phyloP scores from a whole-genome alignment of 116 monocot genomes.

The Papilionanthe hybrid region DNA sequence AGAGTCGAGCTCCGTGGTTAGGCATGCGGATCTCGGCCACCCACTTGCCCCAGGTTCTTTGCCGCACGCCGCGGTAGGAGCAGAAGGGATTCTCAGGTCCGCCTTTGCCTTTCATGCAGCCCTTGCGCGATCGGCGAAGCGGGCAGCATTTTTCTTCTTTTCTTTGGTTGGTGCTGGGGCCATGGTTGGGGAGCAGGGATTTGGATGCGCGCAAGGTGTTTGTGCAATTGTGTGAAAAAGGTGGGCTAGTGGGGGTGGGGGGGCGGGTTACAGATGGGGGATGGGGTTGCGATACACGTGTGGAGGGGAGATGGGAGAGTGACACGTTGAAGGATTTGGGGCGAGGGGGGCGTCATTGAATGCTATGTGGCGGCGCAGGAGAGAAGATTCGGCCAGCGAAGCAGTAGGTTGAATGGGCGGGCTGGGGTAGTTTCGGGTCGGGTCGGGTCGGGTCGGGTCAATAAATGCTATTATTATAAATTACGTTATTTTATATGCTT shows the following conservation, averaged over 20 bases:
- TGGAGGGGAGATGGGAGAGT: neutral
- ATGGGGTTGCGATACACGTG: neutral
- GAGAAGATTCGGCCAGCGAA: too few species aligned
- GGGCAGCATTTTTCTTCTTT: conserved; percentile 32
- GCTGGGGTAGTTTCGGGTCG: too few species aligned
- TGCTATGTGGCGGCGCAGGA: too few species aligned
- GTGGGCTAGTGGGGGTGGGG: neutral
- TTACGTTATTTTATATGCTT: too few species aligned
- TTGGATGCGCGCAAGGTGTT: neutral
- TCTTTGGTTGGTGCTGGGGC: neutral
- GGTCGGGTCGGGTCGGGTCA: too few species aligned
- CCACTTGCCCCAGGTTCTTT: conserved; percentile 91
- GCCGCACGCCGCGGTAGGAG: conserved; percentile 65
- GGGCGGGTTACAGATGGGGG: neutral
- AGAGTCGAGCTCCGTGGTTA: conserved; percentile 65
- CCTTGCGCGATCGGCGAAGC: conserved; percentile 50
- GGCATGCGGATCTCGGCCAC: conserved; percentile 89
- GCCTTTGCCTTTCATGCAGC: conserved; percentile 81
- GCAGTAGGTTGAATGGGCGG: too few species aligned
- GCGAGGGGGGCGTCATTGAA: too few species aligned
- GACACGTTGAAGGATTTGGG: neutral
- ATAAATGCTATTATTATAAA: too few species aligned
- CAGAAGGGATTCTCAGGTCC: conserved; percentile 65
- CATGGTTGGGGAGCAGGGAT: neutral
- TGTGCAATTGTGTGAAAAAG: neutral